These are phyloP conservation scores for Saccharomyces hybrid DNA, from an alignment of 1,139 yeast species.

Conservation along the genomic window DNA sequence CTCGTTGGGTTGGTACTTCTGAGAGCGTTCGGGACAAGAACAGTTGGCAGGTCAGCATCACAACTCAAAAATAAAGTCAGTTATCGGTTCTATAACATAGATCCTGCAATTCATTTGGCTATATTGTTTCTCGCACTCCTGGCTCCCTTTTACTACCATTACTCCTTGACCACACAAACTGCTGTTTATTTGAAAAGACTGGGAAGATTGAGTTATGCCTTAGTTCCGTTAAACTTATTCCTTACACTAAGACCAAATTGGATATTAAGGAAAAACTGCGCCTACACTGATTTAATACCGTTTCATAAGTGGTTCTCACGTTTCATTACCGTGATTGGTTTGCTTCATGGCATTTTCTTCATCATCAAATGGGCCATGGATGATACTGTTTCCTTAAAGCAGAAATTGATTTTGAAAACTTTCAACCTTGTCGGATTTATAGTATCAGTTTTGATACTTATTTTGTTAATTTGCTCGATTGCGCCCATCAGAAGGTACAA, in stretches of 20 bases:
- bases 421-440: constrained; percentile 59
- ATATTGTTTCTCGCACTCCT: constrained; percentile 8
- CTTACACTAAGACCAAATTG: constrained; percentile 73
- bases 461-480: constrained; percentile 47
- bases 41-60: constrained; percentile 1
- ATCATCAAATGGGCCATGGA: constrained; percentile 39
- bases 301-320: constrained; percentile 87
- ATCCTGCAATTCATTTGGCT: constrained; percentile 3
- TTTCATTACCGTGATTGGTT: constrained; percentile 53
- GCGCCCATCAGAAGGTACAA: constrained; percentile 47
- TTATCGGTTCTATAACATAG: neutral
- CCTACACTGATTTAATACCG: constrained; percentile 66
- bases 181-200: constrained; percentile 45
- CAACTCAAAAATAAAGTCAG: neutral
- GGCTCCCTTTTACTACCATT: constrained; percentile 13
- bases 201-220: constrained; percentile 70
- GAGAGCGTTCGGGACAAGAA: constrained; percentile 6
- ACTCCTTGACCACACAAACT: constrained; percentile 14
- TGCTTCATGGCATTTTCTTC: constrained; percentile 58
- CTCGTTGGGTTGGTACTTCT: constrained; percentile 14
- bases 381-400: constrained; percentile 15
- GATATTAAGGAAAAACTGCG: constrained; percentile 27
- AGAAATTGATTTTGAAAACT: neutral
- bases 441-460: constrained; percentile 47
- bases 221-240: constrained; percentile 64